Evolutionary conservation across 257 asterid species (phyloP).

Genomic region (Forsythia viridissima): DNA sequence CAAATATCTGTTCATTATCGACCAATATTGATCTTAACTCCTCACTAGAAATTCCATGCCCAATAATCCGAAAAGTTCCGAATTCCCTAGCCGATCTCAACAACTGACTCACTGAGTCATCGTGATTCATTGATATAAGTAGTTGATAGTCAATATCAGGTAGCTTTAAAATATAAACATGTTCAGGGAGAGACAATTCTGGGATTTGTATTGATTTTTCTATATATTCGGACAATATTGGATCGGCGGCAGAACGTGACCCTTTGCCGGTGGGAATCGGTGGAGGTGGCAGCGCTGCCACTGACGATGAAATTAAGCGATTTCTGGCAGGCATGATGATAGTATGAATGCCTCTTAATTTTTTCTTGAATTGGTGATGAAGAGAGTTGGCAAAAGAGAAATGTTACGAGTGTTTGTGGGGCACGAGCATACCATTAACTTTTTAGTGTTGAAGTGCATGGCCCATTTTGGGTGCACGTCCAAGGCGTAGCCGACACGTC

Average conservation of each 20-base stretch:
- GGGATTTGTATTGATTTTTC: conserved; percentile 43
- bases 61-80: conserved; percentile 39
- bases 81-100: conserved; percentile 39
- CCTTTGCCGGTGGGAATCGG: conserved; percentile 55
- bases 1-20: conserved; percentile 43
- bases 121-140: conserved; percentile 25
- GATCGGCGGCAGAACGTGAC: conserved; percentile 40
- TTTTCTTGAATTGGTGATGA: background rate
- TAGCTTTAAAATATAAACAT: conserved; percentile 22
- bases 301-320: conserved; percentile 12
- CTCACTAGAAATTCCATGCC: conserved; percentile 51
- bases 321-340: background rate
- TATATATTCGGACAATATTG: conserved; percentile 30
- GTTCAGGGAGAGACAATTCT: conserved; percentile 43
- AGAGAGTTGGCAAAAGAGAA: no score
- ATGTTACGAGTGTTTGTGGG: no score
- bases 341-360: background rate
- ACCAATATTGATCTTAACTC: conserved; percentile 37
- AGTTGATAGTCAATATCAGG: conserved; percentile 38
- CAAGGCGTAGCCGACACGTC: background rate
- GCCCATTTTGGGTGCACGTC: background rate
- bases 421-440: no score
- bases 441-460: background rate
- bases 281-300: conserved; percentile 35
- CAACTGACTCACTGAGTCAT: conserved; percentile 27